Percentiles rank a stretch among this genome's conserved stretches.
Conservation (phyloP, 352 stramenopile genomes). For the Globisporangium paddicum region DNA sequence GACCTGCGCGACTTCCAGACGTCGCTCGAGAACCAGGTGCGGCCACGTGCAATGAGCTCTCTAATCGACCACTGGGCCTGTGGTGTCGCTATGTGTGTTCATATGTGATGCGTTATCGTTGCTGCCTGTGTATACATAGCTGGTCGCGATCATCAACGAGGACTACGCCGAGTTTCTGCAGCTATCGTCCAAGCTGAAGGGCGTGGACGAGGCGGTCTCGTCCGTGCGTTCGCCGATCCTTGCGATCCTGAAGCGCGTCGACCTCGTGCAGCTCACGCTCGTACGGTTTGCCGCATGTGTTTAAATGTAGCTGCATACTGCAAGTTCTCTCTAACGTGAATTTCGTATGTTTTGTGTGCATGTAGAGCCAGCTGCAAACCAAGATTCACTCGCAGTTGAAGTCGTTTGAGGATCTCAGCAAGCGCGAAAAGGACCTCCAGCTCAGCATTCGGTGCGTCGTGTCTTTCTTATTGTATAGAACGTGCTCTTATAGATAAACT, state of each 20-base stretch:
- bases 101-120: neutral
- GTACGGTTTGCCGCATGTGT: conserved; percentile 20
- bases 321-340: too few species aligned
- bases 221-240: conserved; percentile 69
- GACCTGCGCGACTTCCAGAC: conserved; percentile 84
- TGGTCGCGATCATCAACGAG: conserved; percentile 88
- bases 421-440: conserved; percentile 44
- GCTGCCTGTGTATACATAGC: conserved; percentile 13
- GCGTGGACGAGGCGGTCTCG: conserved; percentile 80
- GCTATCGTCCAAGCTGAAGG: conserved; percentile 84
- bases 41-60: neutral
- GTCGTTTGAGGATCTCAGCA: conserved; percentile 35
- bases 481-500: too few species aligned
- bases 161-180: conserved; percentile 89
- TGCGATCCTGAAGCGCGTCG: conserved; percentile 73
- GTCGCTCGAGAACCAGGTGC: conserved; percentile 80
- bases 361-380: conserved; percentile 37
- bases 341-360: neutral
- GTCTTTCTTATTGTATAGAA: neutral
- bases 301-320: too few species aligned
- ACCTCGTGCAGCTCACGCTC: conserved; percentile 59
- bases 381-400: conserved; percentile 52
- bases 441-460: conserved; percentile 48
- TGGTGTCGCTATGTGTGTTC: neutral
- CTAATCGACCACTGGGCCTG: neutral